Evolutionary conservation across 352 stramenopile species (phyloP).

Genomic region (Phytophthora ohioensis): DNA sequence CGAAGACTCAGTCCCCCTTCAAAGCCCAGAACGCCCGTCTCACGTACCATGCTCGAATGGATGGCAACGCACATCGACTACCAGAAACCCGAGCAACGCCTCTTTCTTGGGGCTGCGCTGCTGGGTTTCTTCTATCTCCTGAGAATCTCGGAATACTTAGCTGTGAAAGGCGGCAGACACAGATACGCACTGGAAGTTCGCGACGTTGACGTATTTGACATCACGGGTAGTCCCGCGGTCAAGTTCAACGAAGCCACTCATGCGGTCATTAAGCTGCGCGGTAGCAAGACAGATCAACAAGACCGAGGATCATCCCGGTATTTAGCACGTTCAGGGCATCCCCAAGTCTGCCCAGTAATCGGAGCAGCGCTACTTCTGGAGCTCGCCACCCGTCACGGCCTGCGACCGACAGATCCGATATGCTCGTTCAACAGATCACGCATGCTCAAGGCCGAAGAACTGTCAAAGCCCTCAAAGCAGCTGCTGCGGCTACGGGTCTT

Average conservation of each 20-base stretch:
- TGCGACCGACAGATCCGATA: background rate
- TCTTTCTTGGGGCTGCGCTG: constrained; percentile 36
- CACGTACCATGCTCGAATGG: constrained; percentile 11
- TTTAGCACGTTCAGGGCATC: background rate
- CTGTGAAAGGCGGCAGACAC: constrained; percentile 3
- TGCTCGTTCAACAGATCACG: background rate
- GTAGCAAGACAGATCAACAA: constrained; percentile 16
- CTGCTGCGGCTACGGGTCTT: background rate
- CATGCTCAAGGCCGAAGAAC: background rate
- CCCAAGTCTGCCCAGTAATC: background rate
- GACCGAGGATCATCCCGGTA: background rate
- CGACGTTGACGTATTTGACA: constrained; percentile 23
- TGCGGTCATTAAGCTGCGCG: background rate
- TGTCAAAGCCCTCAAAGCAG: background rate
- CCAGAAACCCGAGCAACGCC: constrained; percentile 22
- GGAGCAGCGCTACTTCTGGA: background rate
- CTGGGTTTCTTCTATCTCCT: constrained; percentile 38
- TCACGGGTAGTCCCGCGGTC: constrained; percentile 1
- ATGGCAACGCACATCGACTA: constrained; percentile 1
- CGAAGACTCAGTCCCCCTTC: background rate
- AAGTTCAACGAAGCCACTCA: background rate
- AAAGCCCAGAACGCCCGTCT: background rate
- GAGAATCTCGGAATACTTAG: constrained; percentile 28
- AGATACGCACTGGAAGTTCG: constrained; percentile 19
- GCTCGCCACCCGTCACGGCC: background rate